Evolutionary conservation across 306 rosid species (phyloP), one percentile per base, ranked within the genome.

Genomic region (Quercus suber): DNA sequence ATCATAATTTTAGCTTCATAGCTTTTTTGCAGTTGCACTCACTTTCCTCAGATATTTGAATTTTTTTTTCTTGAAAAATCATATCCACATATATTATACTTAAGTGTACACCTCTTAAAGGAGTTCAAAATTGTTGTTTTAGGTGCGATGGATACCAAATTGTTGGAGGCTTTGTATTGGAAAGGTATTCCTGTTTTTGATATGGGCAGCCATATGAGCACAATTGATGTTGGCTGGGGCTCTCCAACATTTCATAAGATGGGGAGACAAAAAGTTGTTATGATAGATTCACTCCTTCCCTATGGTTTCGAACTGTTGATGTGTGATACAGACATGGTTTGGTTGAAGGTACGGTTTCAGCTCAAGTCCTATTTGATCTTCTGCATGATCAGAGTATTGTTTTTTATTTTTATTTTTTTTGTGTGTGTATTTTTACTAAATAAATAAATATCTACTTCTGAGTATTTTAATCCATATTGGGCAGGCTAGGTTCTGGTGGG

Each of bases 271-370:
- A 95, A 93, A 87, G 98, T 93, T 84, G 69, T 93, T 72, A 85
- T 95, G 59, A 95, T 95, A 67, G 94, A 95, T 71, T 85, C 92
- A n/a, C 52, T 95, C 69, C 90, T 95, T 45, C 99, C 98, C 51
- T 91, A 77, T 71, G 99, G 96, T 72, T 89, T 59, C 17, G 98
- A 95, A 89, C 75, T 95, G 74, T 86, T 95, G 88, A 93, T 95
- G 99, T 95, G 99, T 86, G 99, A 95, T 79, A 95, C 98, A 11
- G 99, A 95, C 90, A 95, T 95, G 99, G 98, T 95, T 69, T 95
- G 99, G 99, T 83, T 95, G 80, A 95, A 95, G 98, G 99, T 95
- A 77, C 81, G 7, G 67, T 5, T 76, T 56, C 74, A 72, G 43
- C 30, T 27, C 25, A 23, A 27, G 12, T 11, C 67, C 17, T 23